Conservation (phyloP, 2,329 filamentous ascomycete genomes). For the Triangularia verruculosa region DNA sequence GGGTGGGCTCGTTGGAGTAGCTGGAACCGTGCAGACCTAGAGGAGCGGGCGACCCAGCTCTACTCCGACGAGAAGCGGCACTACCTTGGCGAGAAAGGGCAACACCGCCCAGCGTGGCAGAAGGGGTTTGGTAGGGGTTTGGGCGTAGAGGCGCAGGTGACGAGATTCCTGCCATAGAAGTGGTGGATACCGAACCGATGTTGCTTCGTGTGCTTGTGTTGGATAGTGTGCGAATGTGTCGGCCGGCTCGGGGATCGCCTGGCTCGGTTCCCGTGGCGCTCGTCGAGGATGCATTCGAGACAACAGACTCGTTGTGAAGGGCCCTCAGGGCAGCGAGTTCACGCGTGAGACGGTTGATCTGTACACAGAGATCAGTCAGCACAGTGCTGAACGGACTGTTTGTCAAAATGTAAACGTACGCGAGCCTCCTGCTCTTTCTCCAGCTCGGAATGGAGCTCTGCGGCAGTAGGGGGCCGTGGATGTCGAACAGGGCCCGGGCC, state of each 20-base stretch:
- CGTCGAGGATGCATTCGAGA: conserved; percentile 62
- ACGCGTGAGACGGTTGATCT: conserved; percentile 91
- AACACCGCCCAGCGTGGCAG: conserved; percentile 29
- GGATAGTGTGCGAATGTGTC: conserved; percentile 58
- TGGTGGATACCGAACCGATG: conserved; percentile 39
- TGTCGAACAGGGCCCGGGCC: conserved; percentile 77
- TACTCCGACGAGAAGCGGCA: conserved; percentile 51
- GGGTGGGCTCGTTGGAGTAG: conserved; percentile 32
- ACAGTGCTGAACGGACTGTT: not conserved
- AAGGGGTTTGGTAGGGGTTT: conserved; percentile 5
- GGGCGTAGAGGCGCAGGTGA: conserved; percentile 45
- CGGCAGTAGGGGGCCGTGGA: conserved; percentile 80
- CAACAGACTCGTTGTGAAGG: conserved; percentile 63
- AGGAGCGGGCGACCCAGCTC: conserved; percentile 46
- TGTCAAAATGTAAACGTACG: conserved; percentile 49
- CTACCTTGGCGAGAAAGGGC: conserved; percentile 55
- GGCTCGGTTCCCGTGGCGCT: conserved; percentile 50
- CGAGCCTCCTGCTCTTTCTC: conserved; percentile 96
- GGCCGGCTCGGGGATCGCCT: conserved; percentile 43
- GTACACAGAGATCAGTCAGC: conserved; percentile 14
- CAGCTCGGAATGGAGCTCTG: conserved; percentile 82
- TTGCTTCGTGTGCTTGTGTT: conserved; percentile 52
- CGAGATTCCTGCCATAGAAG: conserved; percentile 44
- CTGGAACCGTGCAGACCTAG: conserved; percentile 37
- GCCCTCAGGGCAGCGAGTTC: conserved; percentile 81